Percentiles rank a stretch among this genome's conserved stretches.
These are phyloP conservation scores for Coemansia sp. DNA, from an alignment of 192 early-diverging fungal genomes.

Conservation along the genomic window DNA sequence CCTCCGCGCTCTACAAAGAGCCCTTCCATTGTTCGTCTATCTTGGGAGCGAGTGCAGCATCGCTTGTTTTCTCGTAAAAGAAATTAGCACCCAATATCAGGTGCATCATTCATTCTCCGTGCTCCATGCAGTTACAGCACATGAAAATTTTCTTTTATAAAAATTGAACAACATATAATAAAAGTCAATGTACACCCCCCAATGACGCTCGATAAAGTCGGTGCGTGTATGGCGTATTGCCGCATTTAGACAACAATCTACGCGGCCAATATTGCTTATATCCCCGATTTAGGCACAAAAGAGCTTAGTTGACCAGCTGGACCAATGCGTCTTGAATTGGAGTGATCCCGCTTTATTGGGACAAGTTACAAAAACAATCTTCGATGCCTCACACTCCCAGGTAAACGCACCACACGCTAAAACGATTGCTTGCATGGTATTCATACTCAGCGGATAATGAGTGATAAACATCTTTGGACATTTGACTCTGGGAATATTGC, in stretches of 20 bases:
- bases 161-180: neutral
- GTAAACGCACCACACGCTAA: neutral
- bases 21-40: constrained; percentile 2
- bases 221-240: neutral
- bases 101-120: constrained; percentile 5
- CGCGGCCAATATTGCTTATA: neutral
- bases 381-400: neutral
- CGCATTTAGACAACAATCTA: constrained; percentile 1
- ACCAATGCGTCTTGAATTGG: neutral
- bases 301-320: neutral
- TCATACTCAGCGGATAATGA: neutral
- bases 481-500: constrained; percentile 1
- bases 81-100: constrained; percentile 6
- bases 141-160: neutral
- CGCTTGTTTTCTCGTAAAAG: neutral
- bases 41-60: neutral
- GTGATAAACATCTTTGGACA: neutral
- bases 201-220: neutral
- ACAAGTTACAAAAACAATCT: neutral
- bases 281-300: neutral
- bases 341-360: neutral
- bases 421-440: constrained; percentile 4
- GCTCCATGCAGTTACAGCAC: constrained; percentile 7
- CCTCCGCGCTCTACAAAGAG: neutral
- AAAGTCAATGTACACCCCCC: neutral